A percentile compares a stretch with the other conserved stretches of the same genome.
Evolutionary conservation across 73 alveolate species (phyloP).

Genomic region (Stentor coeruleus): DNA sequence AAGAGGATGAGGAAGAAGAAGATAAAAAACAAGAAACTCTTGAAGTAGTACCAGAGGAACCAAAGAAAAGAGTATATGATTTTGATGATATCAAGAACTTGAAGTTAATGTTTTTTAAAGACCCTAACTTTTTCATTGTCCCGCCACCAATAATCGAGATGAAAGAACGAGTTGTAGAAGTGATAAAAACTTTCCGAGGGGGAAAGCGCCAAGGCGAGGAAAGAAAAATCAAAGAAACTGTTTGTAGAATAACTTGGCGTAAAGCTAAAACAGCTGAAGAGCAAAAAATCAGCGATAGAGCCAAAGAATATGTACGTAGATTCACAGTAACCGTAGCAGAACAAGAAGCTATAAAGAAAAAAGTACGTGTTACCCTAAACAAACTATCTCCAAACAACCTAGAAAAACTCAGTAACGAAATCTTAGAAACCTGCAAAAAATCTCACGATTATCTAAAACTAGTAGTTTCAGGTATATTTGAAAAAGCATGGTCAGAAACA

Average conservation of each 20-base stretch:
- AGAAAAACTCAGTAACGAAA: constrained; percentile 2
- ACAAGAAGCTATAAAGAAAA: background rate
- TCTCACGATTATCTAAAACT: background rate
- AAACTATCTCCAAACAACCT: constrained; percentile 18
- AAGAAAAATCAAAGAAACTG: background rate
- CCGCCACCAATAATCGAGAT: background rate
- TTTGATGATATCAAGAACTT: background rate
- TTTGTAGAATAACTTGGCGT: background rate
- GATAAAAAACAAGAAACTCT: no score
- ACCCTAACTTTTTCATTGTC: background rate
- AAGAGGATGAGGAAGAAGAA: no score
- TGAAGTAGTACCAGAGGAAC: no score
- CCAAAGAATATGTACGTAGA: background rate
- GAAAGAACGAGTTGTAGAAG: background rate
- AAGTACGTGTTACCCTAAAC: constrained; percentile 10
- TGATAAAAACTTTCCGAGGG: background rate
- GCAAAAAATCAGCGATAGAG: constrained; percentile 19
- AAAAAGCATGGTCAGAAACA: constrained; percentile 21
- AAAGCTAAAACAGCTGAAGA: constrained; percentile 16
- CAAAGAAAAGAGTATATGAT: background rate
- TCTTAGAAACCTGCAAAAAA: background rate
- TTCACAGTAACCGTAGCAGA: background rate
- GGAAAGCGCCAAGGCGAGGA: background rate
- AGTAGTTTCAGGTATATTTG: constrained; percentile 18
- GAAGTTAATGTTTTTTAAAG: background rate